A percentile compares a stretch with the other conserved stretches of the same genome.
These are phyloP conservation scores for Ophiostoma ulmi DNA, from an alignment of 2,329 filamentous ascomycete species.

Conservation along the genomic window DNA sequence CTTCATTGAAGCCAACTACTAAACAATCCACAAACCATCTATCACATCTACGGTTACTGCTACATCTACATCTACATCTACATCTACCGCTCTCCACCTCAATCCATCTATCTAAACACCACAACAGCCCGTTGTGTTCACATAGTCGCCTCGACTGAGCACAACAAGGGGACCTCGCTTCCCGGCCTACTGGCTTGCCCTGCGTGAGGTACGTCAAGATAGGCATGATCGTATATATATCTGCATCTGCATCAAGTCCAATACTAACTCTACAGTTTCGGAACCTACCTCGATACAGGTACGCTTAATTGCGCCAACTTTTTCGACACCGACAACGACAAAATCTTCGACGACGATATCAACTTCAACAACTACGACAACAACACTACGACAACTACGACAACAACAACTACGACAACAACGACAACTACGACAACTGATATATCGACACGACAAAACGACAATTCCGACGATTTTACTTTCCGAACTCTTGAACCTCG, in stretches of 20 bases:
- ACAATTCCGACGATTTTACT: slow-evolving; percentile 21
- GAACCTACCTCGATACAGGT: slow-evolving; percentile 39
- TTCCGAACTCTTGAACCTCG: slow-evolving; percentile 32
- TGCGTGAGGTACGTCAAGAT: slow-evolving; percentile 65
- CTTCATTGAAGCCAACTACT: slow-evolving; percentile 3
- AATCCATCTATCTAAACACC: slow-evolving; percentile 26
- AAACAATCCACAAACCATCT: not conserved
- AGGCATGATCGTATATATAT: not conserved
- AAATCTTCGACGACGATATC: slow-evolving; percentile 22
- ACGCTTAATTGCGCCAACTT: slow-evolving; percentile 47
- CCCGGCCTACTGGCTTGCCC: slow-evolving; percentile 79
- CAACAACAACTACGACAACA: slow-evolving; percentile 18
- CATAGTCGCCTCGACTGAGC: slow-evolving; percentile 45
- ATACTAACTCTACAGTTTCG: slow-evolving; percentile 30
- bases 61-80: not conserved
- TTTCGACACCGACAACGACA: slow-evolving; percentile 32
- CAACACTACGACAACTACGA: slow-evolving; percentile 20
- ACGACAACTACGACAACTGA: slow-evolving; percentile 20
- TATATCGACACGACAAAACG: slow-evolving; percentile 21
- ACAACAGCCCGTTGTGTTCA: slow-evolving; percentile 20
- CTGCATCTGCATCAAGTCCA: not conserved
- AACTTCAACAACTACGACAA: slow-evolving; percentile 20
- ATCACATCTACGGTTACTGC: not conserved
- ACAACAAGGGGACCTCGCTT: slow-evolving; percentile 37
- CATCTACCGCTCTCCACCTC: slow-evolving; percentile 1